Conservation (phyloP, 2,329 filamentous ascomycete genomes). For the Neofusicoccum umdonicola region DNA sequence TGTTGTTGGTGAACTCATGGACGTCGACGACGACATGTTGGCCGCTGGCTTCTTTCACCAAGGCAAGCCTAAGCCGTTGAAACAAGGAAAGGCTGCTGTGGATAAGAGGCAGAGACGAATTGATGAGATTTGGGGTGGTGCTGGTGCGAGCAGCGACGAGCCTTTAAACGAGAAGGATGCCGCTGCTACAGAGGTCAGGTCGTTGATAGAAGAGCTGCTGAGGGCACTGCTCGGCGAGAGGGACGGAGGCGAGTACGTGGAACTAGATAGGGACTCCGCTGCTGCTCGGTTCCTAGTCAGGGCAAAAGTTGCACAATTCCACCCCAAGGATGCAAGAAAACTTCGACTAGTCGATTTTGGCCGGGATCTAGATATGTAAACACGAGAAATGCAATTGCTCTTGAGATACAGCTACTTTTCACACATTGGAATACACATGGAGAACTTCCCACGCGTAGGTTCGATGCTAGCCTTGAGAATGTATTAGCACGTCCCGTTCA, state of each 20-base stretch:
- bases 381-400: not conserved
- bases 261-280: conserved; percentile 50
- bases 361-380: conserved; percentile 34
- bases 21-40: conserved; percentile 57
- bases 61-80: conserved; percentile 45
- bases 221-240: conserved; percentile 38
- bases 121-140: conserved; percentile 48
- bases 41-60: conserved; percentile 54
- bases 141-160: conserved; percentile 16
- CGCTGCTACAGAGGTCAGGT: conserved; percentile 48
- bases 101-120: conserved; percentile 49
- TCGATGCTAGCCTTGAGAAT: too few relatives aligned
- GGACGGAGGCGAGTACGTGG: conserved; percentile 45
- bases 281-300: conserved; percentile 54
- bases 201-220: conserved; percentile 48
- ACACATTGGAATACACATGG: too few relatives aligned
- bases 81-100: conserved; percentile 28
- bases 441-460: too few relatives aligned
- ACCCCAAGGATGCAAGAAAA: conserved; percentile 53
- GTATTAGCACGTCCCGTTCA: too few relatives aligned
- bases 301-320: conserved; percentile 56
- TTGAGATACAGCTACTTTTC: not conserved
- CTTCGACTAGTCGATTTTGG: conserved; percentile 56
- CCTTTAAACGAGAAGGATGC: conserved; percentile 46
- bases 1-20: conserved; percentile 71